These are phyloP conservation scores for Pontederia paniculata DNA, from an alignment of 176 grass and related monocot species.

Conservation along the genomic window DNA sequence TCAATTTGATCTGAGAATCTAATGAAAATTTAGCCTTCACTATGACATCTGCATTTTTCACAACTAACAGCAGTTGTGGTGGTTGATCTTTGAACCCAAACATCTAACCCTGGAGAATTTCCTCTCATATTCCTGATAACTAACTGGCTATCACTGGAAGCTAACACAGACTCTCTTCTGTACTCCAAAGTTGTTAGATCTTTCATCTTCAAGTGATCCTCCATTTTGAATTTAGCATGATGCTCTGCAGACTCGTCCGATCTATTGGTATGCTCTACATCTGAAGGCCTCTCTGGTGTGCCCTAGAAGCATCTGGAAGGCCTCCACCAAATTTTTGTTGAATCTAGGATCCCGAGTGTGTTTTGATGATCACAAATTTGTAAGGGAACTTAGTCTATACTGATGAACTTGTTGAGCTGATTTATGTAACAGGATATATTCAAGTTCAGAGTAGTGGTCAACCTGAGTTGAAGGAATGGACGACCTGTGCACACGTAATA, in stretches of 20 bases:
- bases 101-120: slow-evolving; percentile 24
- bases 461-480: too few species aligned
- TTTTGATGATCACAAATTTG: too few species aligned
- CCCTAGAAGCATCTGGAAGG: slow-evolving; percentile 28
- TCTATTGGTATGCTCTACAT: slow-evolving; percentile 16
- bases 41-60: slow-evolving; percentile 28
- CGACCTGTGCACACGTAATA: too few species aligned
- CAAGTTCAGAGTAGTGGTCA: too few species aligned
- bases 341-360: too few species aligned
- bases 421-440: too few species aligned
- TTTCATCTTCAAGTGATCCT: slow-evolving; percentile 17
- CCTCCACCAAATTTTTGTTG: too few species aligned
- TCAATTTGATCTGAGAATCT: slow-evolving; percentile 19
- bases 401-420: too few species aligned
- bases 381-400: too few species aligned
- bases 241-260: slow-evolving; percentile 20
- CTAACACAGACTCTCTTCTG: slow-evolving; percentile 17
- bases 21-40: slow-evolving; percentile 30
- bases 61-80: slow-evolving; percentile 18
- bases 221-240: slow-evolving; percentile 4
- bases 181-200: slow-evolving; percentile 25
- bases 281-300: slow-evolving; percentile 31
- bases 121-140: slow-evolving; percentile 27
- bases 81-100: slow-evolving; percentile 24
- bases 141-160: slow-evolving; percentile 23